A percentile compares a stretch with the other conserved stretches of the same genome.
Conservation (phyloP, 2,329 filamentous ascomycete species). For the Zarea fungicola region DNA sequence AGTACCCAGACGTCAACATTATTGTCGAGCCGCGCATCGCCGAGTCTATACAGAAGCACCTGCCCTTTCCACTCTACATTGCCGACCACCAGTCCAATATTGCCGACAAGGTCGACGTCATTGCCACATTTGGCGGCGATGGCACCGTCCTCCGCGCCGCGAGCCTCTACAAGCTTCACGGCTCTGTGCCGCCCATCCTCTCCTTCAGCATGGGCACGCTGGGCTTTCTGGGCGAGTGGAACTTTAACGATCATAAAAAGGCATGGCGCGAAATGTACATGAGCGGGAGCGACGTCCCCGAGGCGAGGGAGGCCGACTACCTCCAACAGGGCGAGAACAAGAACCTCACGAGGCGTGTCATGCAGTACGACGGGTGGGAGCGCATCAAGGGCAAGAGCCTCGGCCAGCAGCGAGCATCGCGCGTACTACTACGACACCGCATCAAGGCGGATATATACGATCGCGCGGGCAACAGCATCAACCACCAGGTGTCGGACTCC, state of each 20-base stretch:
- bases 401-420: conserved; percentile 67
- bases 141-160: conserved; percentile 84
- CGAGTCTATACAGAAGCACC: conserved; percentile 59
- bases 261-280: conserved; percentile 93
- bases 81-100: conserved; percentile 48
- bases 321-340: conserved; percentile 26
- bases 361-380: conserved; percentile 54
- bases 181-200: conserved; percentile 80
- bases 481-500: conserved; percentile 40
- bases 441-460: conserved; percentile 83
- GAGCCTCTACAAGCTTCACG: conserved; percentile 63
- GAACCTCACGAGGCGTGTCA: conserved; percentile 17
- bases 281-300: conserved; percentile 53
- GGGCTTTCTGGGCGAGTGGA: conserved; percentile 95
- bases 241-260: conserved; percentile 85
- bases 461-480: conserved; percentile 57
- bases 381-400: conserved; percentile 74
- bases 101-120: conserved; percentile 78
- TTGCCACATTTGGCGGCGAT: conserved; percentile 88
- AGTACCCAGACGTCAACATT: conserved; percentile 76
- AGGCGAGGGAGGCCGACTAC: conserved; percentile 35
- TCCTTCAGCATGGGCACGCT: conserved; percentile 97
- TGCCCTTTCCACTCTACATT: conserved; percentile 71
- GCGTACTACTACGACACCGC: conserved; percentile 80
- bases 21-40: conserved; percentile 79